A percentile compares a stretch with the other conserved stretches of the same genome.
These are phyloP conservation scores for Rhizopus microsporus DNA, from an alignment of 371 early-diverging fungal genomes.

Conservation along the genomic window DNA sequence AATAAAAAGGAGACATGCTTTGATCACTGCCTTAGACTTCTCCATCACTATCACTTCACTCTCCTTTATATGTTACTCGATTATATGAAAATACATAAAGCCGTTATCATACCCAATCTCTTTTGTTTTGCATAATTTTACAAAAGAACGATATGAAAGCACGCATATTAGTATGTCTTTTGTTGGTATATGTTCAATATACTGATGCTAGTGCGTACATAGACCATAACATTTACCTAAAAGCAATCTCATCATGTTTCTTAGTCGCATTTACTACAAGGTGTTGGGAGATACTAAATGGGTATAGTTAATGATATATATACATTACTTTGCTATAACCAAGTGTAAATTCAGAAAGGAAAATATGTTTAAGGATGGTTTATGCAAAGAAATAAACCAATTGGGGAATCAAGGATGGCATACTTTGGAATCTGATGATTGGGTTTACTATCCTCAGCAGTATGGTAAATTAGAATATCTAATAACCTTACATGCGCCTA, in stretches of 20 bases:
- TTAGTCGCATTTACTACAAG: conserved; percentile 28
- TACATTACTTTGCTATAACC: not conserved
- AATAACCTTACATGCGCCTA: not conserved
- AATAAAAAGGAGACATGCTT: too few relatives aligned
- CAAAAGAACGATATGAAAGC: not conserved
- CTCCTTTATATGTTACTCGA: too few relatives aligned
- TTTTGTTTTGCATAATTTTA: not conserved
- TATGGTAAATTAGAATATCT: conserved; percentile 20
- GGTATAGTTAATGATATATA: conserved; percentile 4
- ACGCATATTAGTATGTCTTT: too few relatives aligned
- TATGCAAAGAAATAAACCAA: conserved; percentile 28
- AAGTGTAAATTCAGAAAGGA: conserved; percentile 27
- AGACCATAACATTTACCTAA: too few relatives aligned
- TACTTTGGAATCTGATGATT: conserved; percentile 37
- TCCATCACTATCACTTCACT: too few relatives aligned
- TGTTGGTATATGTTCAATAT: too few relatives aligned
- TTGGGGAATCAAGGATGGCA: conserved; percentile 31
- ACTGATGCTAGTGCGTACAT: too few relatives aligned
- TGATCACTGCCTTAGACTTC: too few relatives aligned
- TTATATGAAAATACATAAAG: too few relatives aligned
- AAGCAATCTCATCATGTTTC: not conserved
- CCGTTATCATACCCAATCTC: not conserved
- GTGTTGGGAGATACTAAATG: conserved; percentile 30
- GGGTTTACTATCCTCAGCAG: conserved; percentile 52
- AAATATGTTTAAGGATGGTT: conserved; percentile 43